Percentiles rank a stretch among this genome's conserved stretches.
Conservation (phyloP, 1,284 basidiomycete species). For the Pyrrhoderma noxium region DNA sequence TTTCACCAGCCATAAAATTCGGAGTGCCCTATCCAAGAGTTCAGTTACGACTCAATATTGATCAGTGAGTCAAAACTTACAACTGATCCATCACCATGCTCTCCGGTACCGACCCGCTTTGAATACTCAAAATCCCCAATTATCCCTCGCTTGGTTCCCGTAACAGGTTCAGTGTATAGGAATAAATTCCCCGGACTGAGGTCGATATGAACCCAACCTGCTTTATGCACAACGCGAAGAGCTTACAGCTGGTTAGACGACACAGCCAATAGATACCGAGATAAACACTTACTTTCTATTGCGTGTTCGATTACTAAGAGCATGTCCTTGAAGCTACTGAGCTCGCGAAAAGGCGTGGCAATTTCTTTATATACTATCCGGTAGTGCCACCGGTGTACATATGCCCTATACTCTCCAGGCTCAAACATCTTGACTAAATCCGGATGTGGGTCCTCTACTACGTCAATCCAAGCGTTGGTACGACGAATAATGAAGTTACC, state of each 20-base stretch:
- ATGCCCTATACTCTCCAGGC: not conserved
- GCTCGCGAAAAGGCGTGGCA: not conserved
- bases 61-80: no score
- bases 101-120: not conserved
- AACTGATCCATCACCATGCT: no score
- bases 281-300: not conserved
- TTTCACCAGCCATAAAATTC: no score
- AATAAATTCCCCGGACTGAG: conserved; percentile 5
- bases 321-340: not conserved
- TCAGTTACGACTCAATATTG: no score
- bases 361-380: conserved; percentile 1
- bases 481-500: no score
- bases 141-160: not conserved
- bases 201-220: conserved; percentile 3
- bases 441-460: no score
- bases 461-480: no score
- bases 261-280: not conserved
- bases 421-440: no score
- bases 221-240: not conserved
- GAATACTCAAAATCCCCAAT: conserved; percentile 6
- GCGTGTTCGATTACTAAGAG: not conserved
- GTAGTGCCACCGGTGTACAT: not conserved
- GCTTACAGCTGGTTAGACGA: conserved; percentile 1
- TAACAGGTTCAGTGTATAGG: not conserved
- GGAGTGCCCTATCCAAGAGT: no score